Base-by-base conservation (phyloP, 164 flowering plant species). In the Annona cherimola region DNA sequence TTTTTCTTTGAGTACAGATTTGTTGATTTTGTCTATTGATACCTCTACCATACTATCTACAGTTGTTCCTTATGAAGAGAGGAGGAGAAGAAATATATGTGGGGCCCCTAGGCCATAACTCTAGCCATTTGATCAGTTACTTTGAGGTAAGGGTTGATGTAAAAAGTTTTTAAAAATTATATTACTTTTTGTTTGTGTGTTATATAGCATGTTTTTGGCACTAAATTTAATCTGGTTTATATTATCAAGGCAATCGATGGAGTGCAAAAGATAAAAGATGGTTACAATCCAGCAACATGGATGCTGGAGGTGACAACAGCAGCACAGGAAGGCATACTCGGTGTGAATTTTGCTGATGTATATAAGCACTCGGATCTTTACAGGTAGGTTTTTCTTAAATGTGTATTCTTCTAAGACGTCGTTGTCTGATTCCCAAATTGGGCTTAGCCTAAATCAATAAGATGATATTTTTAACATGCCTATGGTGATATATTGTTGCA, bases 51-150 rank as follows among this genome's bases (percentile, higher is more conserved):
- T 18, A 40, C 40, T 57, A 42, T 20, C 62, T 76, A 65, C 86
- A 88, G 89, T 74, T 86, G 8, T 76, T 86, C 42, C 81, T 88
- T 3, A 66, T 88, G 78, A 88, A 80, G 75, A 71, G 84, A 60
- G 89, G 91, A 66, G 91, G 91, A 19, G 79, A 84, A 79, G 85
- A 79, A 70, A 84, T 88, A 62, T 87, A 84, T 55, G 86, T 77
- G 0, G 87, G 90, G 2, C 87, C 87, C 5, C 43, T 87, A 26
- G 90, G 88, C 2, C 72, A 57, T 20, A 79, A 77, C 35, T 86
- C 84, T 67, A 77, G 76, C 67, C 76, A 78, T 43, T 79, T 87
- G 50, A 82, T 87, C 70, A 75, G 76, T 11, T 88, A 85, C 74
- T 85, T 88, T 66, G 86, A 86, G 92, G 92, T 87, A 44, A 73